Conservation (phyloP, 2,329 filamentous ascomycete species). For the Claviceps fusiformis region DNA sequence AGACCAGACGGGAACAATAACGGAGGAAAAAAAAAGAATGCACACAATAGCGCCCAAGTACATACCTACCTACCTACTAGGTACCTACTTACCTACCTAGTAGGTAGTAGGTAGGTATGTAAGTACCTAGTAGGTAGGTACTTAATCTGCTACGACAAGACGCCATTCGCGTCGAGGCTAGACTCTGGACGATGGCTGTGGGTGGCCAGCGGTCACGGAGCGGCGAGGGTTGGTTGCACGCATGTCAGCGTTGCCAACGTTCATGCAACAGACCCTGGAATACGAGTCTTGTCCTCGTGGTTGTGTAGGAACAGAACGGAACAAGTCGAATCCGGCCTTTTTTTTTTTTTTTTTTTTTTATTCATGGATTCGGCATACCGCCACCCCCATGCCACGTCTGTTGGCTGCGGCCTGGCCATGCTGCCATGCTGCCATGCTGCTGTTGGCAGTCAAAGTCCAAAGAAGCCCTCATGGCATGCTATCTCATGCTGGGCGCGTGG, state of each 20-base stretch:
- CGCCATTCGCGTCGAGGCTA: neutral
- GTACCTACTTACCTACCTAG: too few relatives aligned
- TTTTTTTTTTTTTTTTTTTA: too few relatives aligned
- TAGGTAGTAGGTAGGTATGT: too few relatives aligned
- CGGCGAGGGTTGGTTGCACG: neutral
- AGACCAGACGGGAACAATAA: neutral
- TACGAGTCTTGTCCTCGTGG: neutral
- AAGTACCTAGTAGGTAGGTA: too few relatives aligned
- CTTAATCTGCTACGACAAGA: neutral
- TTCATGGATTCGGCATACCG: neutral
- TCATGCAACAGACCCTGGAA: neutral
- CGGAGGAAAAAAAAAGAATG: neutral
- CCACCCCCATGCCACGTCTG: neutral
- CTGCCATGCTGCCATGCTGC: neutral
- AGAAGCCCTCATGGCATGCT: neutral
- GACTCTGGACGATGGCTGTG: neutral
- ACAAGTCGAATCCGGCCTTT: neutral
- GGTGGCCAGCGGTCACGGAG: neutral
- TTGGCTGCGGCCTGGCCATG: neutral
- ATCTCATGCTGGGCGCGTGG: neutral
- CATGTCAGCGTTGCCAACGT: neutral
- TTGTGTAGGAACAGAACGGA: neutral
- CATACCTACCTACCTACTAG: too few relatives aligned
- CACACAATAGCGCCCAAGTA: too few relatives aligned
- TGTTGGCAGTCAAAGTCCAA: neutral